Evolutionary conservation across 345 rosid species (phyloP), one percentile per base, ranked within the genome.

Genomic region (Clarkia xantiana): DNA sequence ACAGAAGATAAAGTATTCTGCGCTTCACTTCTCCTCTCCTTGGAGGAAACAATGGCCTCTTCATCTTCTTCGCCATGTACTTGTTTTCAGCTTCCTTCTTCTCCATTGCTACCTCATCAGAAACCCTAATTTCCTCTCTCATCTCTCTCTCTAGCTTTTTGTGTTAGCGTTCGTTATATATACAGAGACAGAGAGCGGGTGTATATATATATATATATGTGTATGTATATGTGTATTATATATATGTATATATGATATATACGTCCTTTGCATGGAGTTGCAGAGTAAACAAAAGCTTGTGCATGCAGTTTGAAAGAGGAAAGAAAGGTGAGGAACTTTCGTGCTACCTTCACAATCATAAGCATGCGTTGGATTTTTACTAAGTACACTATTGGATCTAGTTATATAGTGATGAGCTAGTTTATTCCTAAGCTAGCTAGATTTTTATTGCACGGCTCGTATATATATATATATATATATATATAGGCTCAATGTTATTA

Each of bases 11-110:
- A n/a, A 67, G 29, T 22, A 74, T 64, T 60, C 42, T 74, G 52
- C 69, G 62, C 64, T 74, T 74, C 54, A 74, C 60, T 56, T 56
- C 44, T 51, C 79, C 79, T 52, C 78, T 63, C 1, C n/a, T 55
- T 0, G 69, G 67, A 5, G 72, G 67, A 10, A 51, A n/a, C n/a
- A n/a, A n/a, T n/a, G n/a, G n/a, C n/a, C n/a, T n/a, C n/a, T n/a
- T n/a, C n/a, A n/a, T n/a, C n/a, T n/a, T 10, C 14, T 51, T 18
- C 18, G 10, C 19, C 40, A 14, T 9, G 15, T 2, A 25, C 44
- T 20, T 14, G 14, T 34, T 0, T 0, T n/a, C 49, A 14, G 7
- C 17, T 7, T 51, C 2, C 19, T 51, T 15, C 22, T 18, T 14
- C 1, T 13, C 55, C 47, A 11, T 17, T 34, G 39, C 3, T 58